phyloP scores from a whole-genome alignment of 176 grass and related monocot species.

The Triticum turgidum region DNA sequence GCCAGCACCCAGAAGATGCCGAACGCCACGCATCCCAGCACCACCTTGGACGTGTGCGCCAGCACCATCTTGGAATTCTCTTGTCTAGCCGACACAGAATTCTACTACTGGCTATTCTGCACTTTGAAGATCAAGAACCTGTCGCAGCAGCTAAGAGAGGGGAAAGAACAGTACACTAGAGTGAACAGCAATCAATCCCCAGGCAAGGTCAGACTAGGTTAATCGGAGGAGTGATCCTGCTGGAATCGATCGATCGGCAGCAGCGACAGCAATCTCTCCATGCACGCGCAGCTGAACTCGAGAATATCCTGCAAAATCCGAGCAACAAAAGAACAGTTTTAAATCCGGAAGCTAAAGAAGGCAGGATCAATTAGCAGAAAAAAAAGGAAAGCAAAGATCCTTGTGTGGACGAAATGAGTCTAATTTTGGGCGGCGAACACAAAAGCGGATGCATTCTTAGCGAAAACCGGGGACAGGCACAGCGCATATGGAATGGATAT shows the following conservation, averaged over 20 bases:
- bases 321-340: slow-evolving; percentile 12
- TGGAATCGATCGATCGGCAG: neutral
- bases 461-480: slow-evolving; percentile 9
- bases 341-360: neutral
- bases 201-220: neutral
- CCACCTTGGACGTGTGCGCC: slow-evolving; percentile 62
- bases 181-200: neutral
- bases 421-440: neutral
- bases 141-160: neutral
- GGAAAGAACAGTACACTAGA: neutral
- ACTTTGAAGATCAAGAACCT: slow-evolving; percentile 46
- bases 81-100: neutral
- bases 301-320: slow-evolving; percentile 29
- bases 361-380: neutral
- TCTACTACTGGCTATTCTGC: neutral
- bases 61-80: slow-evolving; percentile 38
- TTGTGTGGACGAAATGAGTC: neutral
- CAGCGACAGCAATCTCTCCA: neutral
- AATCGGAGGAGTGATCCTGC: neutral
- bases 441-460: too few species aligned
- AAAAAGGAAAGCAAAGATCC: neutral
- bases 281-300: neutral
- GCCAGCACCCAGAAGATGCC: slow-evolving; percentile 84
- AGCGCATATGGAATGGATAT: neutral
- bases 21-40: slow-evolving; percentile 75